Conservation (phyloP, 2,329 filamentous ascomycete genomes). For the Penicillium sp. region DNA sequence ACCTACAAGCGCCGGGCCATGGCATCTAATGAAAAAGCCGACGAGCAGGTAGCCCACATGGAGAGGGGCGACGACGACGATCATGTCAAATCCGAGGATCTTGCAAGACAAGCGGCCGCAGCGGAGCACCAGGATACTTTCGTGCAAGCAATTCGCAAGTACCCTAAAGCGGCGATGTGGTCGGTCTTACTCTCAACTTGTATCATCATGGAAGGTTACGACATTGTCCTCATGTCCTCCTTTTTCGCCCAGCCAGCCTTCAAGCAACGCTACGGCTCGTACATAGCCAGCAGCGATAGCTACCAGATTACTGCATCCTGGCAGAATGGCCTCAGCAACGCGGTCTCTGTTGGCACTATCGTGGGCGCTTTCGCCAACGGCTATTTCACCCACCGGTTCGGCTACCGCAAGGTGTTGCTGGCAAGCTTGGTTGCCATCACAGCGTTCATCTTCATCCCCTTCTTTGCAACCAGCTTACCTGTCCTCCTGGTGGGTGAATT, state of each 20-base stretch:
- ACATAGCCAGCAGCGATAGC: background rate
- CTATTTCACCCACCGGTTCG: constrained; percentile 64
- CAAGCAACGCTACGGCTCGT: constrained; percentile 3
- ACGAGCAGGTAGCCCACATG: background rate
- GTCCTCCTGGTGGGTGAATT: constrained; percentile 64
- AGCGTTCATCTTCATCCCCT: constrained; percentile 65
- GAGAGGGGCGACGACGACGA: background rate
- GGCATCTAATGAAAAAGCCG: too few species aligned
- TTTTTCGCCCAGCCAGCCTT: constrained; percentile 6
- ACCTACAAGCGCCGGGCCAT: too few species aligned
- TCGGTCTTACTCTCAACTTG: constrained; percentile 7
- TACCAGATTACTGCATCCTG: constrained; percentile 57
- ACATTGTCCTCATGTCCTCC: constrained; percentile 8
- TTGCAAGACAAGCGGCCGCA: constrained; percentile 1
- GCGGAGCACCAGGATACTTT: background rate
- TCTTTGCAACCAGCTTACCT: constrained; percentile 63
- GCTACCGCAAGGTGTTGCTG: constrained; percentile 68
- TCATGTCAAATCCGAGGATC: background rate
- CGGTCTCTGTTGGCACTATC: constrained; percentile 64
- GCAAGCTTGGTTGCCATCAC: constrained; percentile 56
- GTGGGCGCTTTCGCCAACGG: constrained; percentile 69
- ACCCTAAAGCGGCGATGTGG: constrained; percentile 9
- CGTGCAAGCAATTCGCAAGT: constrained; percentile 4
- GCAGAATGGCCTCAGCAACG: constrained; percentile 61
- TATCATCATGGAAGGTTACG: constrained; percentile 12